Percentiles rank a stretch among this genome's conserved stretches.
These are phyloP conservation scores for Trichoderma aggressivum DNA, from an alignment of 2,329 filamentous ascomycete species.

Conservation along the genomic window DNA sequence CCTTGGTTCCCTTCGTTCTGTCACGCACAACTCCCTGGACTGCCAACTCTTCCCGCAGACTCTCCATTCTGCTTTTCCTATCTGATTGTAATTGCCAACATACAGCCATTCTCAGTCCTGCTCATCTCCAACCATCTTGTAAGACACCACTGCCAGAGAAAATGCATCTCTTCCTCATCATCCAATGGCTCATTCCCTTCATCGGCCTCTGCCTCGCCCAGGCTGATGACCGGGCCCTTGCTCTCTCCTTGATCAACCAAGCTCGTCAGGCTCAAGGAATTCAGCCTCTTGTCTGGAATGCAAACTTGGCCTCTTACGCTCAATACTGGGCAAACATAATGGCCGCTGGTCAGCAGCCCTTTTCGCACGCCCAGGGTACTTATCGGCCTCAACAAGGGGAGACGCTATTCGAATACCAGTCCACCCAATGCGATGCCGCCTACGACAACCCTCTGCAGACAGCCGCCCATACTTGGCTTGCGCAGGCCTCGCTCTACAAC, in stretches of 20 bases:
- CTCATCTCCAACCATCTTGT: too few species aligned
- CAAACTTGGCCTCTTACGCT: slow-evolving; percentile 32
- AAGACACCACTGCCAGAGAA: not conserved
- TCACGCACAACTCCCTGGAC: not conserved
- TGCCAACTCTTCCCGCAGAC: not conserved
- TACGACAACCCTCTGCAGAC: slow-evolving; percentile 32
- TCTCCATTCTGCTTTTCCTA: not conserved
- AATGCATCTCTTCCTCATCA: slow-evolving; percentile 4
- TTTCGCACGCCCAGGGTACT: slow-evolving; percentile 31
- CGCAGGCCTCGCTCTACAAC: slow-evolving; percentile 30
- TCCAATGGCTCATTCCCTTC: slow-evolving; percentile 18
- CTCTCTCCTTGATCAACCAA: slow-evolving; percentile 32
- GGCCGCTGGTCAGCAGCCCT: slow-evolving; percentile 29
- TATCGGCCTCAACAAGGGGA: slow-evolving; percentile 36
- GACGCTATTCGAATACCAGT: slow-evolving; percentile 32
- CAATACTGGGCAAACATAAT: slow-evolving; percentile 36
- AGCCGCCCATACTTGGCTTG: slow-evolving; percentile 32
- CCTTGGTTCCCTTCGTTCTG: not conserved
- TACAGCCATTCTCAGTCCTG: not conserved
- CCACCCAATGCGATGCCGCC: slow-evolving; percentile 29
- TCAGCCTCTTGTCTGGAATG: slow-evolving; percentile 30
- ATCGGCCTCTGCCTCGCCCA: slow-evolving; percentile 13
- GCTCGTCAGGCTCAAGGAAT: slow-evolving; percentile 30
- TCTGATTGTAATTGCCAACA: not conserved
- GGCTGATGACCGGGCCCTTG: slow-evolving; percentile 26